Conservation (phyloP, 2,329 filamentous ascomycete genomes). For the Penicillium sp. region DNA sequence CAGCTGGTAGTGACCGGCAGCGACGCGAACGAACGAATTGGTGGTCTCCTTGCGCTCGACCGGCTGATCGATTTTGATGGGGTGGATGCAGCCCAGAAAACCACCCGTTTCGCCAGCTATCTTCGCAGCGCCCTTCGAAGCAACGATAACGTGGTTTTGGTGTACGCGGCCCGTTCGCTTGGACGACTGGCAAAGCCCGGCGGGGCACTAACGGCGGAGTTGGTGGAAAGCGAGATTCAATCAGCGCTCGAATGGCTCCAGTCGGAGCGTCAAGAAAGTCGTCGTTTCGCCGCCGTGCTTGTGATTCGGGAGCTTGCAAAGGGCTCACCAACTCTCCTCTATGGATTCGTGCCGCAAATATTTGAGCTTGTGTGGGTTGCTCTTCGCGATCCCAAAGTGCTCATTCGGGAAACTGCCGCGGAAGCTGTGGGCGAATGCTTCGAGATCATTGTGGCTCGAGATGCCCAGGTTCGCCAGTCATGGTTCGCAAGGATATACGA, state of each 20-base stretch:
- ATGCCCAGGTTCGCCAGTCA: slow-evolving; percentile 74
- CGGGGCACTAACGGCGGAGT: slow-evolving; percentile 85
- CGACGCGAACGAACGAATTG: slow-evolving; percentile 82
- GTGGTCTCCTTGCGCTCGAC: slow-evolving; percentile 86
- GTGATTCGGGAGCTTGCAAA: slow-evolving; percentile 84
- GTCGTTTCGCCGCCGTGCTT: slow-evolving; percentile 86
- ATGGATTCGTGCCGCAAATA: slow-evolving; percentile 88
- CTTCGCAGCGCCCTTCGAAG: slow-evolving; percentile 81
- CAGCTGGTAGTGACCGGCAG: slow-evolving; percentile 75
- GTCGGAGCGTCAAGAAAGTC: slow-evolving; percentile 86
- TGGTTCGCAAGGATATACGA: slow-evolving; percentile 91
- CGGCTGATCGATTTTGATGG: slow-evolving; percentile 93
- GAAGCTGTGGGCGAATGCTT: slow-evolving; percentile 94
- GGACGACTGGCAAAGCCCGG: slow-evolving; percentile 88
- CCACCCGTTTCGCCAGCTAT: slow-evolving; percentile 87
- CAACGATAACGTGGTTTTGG: slow-evolving; percentile 85
- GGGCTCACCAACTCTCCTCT: slow-evolving; percentile 91
- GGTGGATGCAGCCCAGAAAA: slow-evolving; percentile 87
- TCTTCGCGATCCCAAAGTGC: slow-evolving; percentile 77
- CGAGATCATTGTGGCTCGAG: slow-evolving; percentile 88
- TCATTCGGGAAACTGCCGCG: slow-evolving; percentile 86
- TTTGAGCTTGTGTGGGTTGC: slow-evolving; percentile 97
- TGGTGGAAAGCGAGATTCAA: slow-evolving; percentile 95
- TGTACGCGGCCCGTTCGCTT: slow-evolving; percentile 79
- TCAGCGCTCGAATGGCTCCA: slow-evolving; percentile 95